Evolutionary conservation across 257 asterid genomes (phyloP), one percentile per base, ranked within the genome.

Genomic region (Buddleja alternifolia): DNA sequence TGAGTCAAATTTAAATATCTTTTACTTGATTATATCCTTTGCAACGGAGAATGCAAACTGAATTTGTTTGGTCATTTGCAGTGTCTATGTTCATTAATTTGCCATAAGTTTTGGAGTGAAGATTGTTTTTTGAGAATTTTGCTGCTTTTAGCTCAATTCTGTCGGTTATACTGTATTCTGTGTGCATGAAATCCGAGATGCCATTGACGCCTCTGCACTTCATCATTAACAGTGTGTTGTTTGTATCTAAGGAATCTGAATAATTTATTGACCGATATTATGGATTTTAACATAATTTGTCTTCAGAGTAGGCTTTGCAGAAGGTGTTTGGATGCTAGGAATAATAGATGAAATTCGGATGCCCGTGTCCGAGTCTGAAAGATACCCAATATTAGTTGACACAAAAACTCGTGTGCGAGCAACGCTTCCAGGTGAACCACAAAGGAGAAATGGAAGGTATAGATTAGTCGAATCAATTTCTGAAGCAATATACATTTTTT

Each of bases 241-340:
- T 53, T 69, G 34, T 20, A 2, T 65, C 45, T 14, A 36, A 40
- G 41, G 67, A 52, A 54, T 52, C 51, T 34, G 56, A 37, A 0
- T 60, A 17, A 11, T 25, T 61, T 63, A 25, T 50, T 44, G n/a
- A 14, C 42, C 58, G 19, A 66, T 70, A 59, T 63, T 37, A 70
- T 75, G 72, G 66, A 53, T 67, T 36, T 69, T 24, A 67, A 66
- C 60, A 65, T 72, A 41, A 77, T 82, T 63, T 68, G 23, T 55
- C 44, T 63, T 66, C 92, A 93, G 97, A 83, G 80, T 93, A 72
- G 84, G 95, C 70, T 85, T 83, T 72, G 84, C 77, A 50, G 85
- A 88, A 85, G 97, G 96, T 57, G 85, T 90, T 34, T 93, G 96
- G 97, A 83, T 90, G 86, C 91, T 85, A 40, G 98, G 98, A 67